Conservation (phyloP, 805 yeast species). For the Saturnispora silvae region DNA sequence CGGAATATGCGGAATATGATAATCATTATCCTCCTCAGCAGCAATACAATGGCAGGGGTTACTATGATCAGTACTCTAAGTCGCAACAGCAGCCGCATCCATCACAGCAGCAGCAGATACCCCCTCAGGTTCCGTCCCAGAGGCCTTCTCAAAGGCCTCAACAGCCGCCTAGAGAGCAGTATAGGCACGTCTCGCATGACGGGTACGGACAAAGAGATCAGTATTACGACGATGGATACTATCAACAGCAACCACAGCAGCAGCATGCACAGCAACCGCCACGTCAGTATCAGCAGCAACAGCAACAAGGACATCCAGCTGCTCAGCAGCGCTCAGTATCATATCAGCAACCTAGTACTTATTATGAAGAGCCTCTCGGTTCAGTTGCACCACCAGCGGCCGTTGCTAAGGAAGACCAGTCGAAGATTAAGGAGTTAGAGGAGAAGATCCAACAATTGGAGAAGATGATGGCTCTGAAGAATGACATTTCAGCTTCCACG, state of each 20-base stretch:
- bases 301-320: neutral
- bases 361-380: too few relatives aligned
- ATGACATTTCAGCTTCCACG: neutral
- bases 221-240: neutral
- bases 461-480: conserved; percentile 16
- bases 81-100: neutral
- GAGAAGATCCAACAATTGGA: conserved; percentile 25
- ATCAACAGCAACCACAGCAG: too few relatives aligned
- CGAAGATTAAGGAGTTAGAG: conserved; percentile 22
- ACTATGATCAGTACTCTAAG: neutral
- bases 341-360: neutral
- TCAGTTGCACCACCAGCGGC: too few relatives aligned
- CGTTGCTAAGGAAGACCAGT: conserved; percentile 11
- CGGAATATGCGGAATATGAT: too few relatives aligned
- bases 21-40: neutral
- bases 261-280: too few relatives aligned
- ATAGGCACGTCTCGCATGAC: conserved; percentile 6
- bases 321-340: neutral
- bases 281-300: neutral
- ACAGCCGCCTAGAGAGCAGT: neutral
- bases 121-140: neutral
- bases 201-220: neutral
- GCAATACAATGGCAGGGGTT: neutral
- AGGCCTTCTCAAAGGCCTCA: neutral
- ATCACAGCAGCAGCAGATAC: neutral